Evolutionary conservation across 768 basidiomycete species (phyloP), one percentile per base, ranked within the genome.

Genomic region (Lactarius sp.): DNA sequence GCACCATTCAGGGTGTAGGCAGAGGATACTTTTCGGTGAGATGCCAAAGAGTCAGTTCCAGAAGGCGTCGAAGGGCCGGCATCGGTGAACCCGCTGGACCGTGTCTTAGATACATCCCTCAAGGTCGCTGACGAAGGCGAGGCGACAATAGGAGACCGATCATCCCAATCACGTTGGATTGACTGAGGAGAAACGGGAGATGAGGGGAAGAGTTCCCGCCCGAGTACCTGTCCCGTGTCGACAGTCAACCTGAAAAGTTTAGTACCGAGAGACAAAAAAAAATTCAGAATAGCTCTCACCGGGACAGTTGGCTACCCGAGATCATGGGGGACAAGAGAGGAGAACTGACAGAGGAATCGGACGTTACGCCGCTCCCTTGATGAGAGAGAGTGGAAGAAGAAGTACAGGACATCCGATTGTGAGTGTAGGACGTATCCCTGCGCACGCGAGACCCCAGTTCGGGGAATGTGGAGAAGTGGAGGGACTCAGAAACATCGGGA

Each of bases 341-440:
- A 13, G 67, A 57, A 9, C 58, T 58, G n/a, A 59, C 18, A 16
- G 66, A 60, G 50, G 50, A 60, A 57, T 68, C 65, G n/a, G 67
- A 42, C 20, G 67, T 62, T 44, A 68, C 3, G 34, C 66, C 67
- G n/a, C 56, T 61, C 42, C 61, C 55, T 4, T 67, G 61, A 50
- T 81, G 77, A 14, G 83, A 84, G 44, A 80, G 77, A 12, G 85
- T 83, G 6, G 84, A 85, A 4, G 83, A 81, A 6, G 85, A 85
- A 22, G 79, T 79, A 70, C 82, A 83, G 0, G 86, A 86, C 13
- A 75, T 72, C 59, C 84, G 77, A 68, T 80, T 78, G 58, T 73
- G 72, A 33, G 73, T 60, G n/a, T 71, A 57, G n/a, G 58, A 20
- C 18, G 79, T 79, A 34, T 59, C 68, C 60, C 75, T 76, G 72